Base-by-base conservation (phyloP, 2,329 filamentous ascomycete genomes). In the Bipolaris sorokiniana region DNA sequence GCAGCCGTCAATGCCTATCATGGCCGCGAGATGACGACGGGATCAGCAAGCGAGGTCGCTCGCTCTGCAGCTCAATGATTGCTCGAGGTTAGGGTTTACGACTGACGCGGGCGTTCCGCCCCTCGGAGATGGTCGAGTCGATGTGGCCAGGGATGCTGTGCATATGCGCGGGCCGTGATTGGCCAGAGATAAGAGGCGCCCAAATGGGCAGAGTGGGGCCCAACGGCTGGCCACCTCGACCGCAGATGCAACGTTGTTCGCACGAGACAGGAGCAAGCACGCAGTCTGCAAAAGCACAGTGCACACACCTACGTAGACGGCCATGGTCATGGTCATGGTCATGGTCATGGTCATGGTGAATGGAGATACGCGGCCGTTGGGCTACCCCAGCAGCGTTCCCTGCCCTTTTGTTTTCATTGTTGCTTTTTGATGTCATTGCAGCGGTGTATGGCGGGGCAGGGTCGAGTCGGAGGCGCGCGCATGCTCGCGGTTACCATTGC, bases 171-270 rank as follows among this genome's bases (percentile, higher is more conserved):
- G 26, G 23, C 3, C 26, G 50, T 54, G 51, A 71, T 70, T 72
- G 70, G 70, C 45, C 54, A 64, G 60, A 66, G 70, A 72, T 71
- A 73, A 70, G 56, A 53, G 28, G 11, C 33, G 46, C 58, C 51
- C 45, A 61, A 52, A 59, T 26, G 41, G 50, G 54, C 31, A 47
- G 31, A 28, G 60, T 61, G 60, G 58, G 49, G 36, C 54, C 33
- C 57, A 62, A 51, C 56, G 55, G 48, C 42, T 50, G 47, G 56
- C 54, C 51, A 58, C 46, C 42, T 44, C 33, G 34, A 38, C 33
- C 44, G 47, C 54, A 41, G 23, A 37, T 20, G 36, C 22, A 46
- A 36, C 33, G 33, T 34, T 37, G 46, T 26, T 37, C 46, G 10
- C 33, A 48, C 46, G 13, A 37, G n/a, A 28, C 26, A 28, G 9